Conservation (phyloP, 768 basidiomycete species). For the Leccinum fibrillosum region DNA sequence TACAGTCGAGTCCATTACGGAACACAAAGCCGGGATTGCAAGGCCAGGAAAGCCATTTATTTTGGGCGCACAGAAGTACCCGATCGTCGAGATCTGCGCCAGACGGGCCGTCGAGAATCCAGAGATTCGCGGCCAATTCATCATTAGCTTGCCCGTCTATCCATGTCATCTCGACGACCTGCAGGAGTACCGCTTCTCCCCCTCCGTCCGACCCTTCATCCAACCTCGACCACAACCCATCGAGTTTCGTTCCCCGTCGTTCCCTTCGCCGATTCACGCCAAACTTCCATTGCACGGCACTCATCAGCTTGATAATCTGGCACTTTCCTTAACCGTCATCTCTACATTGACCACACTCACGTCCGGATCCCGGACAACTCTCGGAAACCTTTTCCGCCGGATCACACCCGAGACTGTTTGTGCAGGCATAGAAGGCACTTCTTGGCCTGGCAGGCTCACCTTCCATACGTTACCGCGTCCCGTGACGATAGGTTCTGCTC, state of each 20-base stretch:
- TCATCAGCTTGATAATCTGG: constrained; percentile 87
- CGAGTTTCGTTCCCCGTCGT: constrained; percentile 40
- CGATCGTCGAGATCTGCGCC: constrained; percentile 45
- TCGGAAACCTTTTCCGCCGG: constrained; percentile 5
- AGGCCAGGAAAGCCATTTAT: constrained; percentile 60
- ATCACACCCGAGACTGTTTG: constrained; percentile 51
- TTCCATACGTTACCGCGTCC: constrained; percentile 45
- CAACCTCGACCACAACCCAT: constrained; percentile 44
- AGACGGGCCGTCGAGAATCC: constrained; percentile 37
- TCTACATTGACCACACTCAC: constrained; percentile 50
- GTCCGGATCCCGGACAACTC: constrained; percentile 21
- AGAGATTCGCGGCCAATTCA: constrained; percentile 40
- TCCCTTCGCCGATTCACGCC: constrained; percentile 43
- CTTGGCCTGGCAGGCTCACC: constrained; percentile 84
- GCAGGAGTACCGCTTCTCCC: constrained; percentile 32
- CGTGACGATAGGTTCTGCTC: constrained; percentile 10
- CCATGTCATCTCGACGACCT: constrained; percentile 28
- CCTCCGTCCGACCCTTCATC: constrained; percentile 26
- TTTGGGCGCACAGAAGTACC: constrained; percentile 59
- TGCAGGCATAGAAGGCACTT: constrained; percentile 53
- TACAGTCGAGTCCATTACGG: constrained; percentile 69
- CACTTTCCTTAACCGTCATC: constrained; percentile 60
- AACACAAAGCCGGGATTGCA: constrained; percentile 82
- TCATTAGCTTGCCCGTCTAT: constrained; percentile 34
- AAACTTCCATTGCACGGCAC: constrained; percentile 68